phyloP scores from a whole-genome alignment of 306 rosid species.

The Trifolium repens region DNA sequence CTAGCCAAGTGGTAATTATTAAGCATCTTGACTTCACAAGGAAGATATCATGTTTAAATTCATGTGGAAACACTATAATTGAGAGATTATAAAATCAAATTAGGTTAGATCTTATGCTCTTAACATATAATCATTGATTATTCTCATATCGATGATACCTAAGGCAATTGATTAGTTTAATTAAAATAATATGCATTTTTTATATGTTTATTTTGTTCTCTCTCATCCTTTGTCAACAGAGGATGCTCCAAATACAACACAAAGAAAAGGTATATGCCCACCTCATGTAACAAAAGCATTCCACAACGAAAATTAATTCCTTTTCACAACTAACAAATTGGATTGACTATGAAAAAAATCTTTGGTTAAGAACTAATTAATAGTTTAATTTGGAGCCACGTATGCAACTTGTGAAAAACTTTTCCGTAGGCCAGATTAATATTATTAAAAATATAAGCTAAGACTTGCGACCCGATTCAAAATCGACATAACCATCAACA shows the following conservation, averaged over 20 bases:
- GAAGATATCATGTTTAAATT: too few relatives aligned
- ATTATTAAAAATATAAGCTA: too few relatives aligned
- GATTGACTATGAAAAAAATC: not conserved
- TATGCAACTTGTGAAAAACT: conserved; percentile 3
- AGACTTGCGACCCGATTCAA: too few relatives aligned
- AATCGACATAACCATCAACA: too few relatives aligned
- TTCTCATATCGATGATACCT: not conserved
- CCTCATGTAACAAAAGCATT: conserved; percentile 21
- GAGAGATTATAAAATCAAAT: not conserved
- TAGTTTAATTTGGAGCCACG: conserved; percentile 49
- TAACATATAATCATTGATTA: not conserved
- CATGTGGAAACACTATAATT: not conserved
- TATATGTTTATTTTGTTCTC: not conserved
- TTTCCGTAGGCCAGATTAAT: too few relatives aligned
- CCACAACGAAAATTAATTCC: conserved; percentile 21
- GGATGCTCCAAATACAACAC: conserved; percentile 39
- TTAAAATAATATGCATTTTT: not conserved
- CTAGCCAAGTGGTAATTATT: too few relatives aligned
- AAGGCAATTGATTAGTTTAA: conserved; percentile 6
- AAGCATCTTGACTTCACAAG: too few relatives aligned
- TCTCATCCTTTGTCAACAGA: not conserved
- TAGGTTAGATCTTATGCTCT: not conserved
- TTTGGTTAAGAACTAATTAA: conserved; percentile 37
- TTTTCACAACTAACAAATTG: conserved; percentile 28
- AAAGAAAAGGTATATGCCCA: conserved; percentile 42